Evolutionary conservation across 2,329 filamentous ascomycete genomes (phyloP), one percentile per base, ranked within the genome.

Genomic region (Endoconidiophora laricicola): DNA sequence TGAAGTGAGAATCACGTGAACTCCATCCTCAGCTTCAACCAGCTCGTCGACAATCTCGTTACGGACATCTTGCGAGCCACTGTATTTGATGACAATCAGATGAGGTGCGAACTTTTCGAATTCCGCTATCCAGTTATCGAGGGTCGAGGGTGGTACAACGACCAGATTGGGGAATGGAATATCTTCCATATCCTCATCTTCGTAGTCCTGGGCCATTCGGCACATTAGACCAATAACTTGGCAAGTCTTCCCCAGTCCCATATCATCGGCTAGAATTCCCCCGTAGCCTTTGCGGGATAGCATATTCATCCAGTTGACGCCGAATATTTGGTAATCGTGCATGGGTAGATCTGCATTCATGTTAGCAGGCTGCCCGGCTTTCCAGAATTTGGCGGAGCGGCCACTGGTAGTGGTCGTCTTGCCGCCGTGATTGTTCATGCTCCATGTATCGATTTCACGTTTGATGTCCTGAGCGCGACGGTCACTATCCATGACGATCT

Each of bases 171-270:
- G 59, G 85, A 86, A 69, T 60, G 77, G 60, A 67, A 72, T 55
- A 66, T 59, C 57, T 3, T 57, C 46, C 2, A 57, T 55, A 4
- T 54, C 54, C 2, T 56, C 54, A 4, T 59, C 58, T 33, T 69
- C 60, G 53, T 70, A 77, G 26, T 76, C 76, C 59, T 87, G 78
- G 14, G 84, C 78, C 23, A 98, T 69, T 58, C 94, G 81, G 14
- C 86, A 83, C 43, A 98, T 72, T 58, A 98, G 86, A 0, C 86
- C 80, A 57, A 98, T 94, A 54, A 96, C 86, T 60, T 98, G 90
- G 58, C 87, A 95, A 0, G 91, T 98, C 70, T 98, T 98, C 43
- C 91, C 91, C 39, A 90, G 69, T 47, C 85, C 91, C 91, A 98
- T 98, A 61, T 98, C 91, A 61, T 98, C 91, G 1, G 91, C 91